phyloP scores from a whole-genome alignment of 345 rosid species.

The Boechera divaricarpa region DNA sequence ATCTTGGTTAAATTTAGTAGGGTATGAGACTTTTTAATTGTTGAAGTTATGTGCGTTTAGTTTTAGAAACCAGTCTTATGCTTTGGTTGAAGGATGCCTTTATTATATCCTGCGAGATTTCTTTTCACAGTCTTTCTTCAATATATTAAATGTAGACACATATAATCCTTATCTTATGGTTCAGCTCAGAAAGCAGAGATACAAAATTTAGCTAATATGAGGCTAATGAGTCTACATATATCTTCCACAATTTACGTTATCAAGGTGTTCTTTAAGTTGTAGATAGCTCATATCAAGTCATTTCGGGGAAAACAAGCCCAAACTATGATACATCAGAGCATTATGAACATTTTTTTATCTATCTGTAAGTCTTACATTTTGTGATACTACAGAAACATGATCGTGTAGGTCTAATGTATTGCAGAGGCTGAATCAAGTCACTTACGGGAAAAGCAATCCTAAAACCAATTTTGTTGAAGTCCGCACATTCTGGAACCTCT shows the following conservation, averaged over 20 bases:
- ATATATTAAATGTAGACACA: slow-evolving; percentile 17
- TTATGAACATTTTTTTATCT: neutral
- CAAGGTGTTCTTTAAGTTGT: slow-evolving; percentile 15
- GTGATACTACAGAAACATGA: slow-evolving; percentile 32
- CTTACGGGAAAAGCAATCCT: slow-evolving; percentile 62
- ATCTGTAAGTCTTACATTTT: slow-evolving; percentile 16
- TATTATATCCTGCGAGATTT: neutral
- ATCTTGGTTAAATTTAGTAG: neutral
- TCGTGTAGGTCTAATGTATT: slow-evolving; percentile 27
- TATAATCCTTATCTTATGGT: slow-evolving; percentile 15
- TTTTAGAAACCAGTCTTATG: slow-evolving; percentile 1
- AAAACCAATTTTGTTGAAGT: slow-evolving; percentile 98
- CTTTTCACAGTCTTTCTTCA: neutral
- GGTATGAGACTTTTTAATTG: slow-evolving; percentile 3
- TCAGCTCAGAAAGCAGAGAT: slow-evolving; percentile 13
- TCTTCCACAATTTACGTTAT: neutral
- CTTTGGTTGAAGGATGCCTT: neutral
- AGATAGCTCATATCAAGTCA: slow-evolving; percentile 14
- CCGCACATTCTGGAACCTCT: slow-evolving; percentile 94
- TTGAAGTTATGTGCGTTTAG: slow-evolving; percentile 18
- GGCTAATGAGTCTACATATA: neutral
- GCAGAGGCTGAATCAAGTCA: slow-evolving; percentile 63
- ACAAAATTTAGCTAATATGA: neutral
- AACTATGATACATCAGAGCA: slow-evolving; percentile 14
- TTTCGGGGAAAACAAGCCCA: neutral